Evolutionary conservation across 129 eudicot species (phyloP), one percentile per base, ranked within the genome.

Genomic region (Flaveria bidentis): DNA sequence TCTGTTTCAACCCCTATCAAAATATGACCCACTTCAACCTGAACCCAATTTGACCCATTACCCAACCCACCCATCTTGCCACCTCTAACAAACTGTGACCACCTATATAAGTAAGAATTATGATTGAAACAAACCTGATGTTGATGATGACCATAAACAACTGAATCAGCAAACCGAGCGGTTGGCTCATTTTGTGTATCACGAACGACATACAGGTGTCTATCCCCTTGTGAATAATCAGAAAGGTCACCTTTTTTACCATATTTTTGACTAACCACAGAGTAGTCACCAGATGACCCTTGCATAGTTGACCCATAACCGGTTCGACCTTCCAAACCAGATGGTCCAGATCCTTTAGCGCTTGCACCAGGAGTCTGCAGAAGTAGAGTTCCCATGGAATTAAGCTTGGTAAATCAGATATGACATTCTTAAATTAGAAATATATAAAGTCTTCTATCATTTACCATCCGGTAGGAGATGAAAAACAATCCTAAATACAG

Each of bases 241-340:
- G 96, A 65, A 65, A 87, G 64, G 39, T 87, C 97, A 25, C 77
- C 67, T 72, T 90, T 90, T 78, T 88, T 90, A 77, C 87, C 89
- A 82, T 93, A 90, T 47, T 85, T 92, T 80, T 82, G 90, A 74
- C 82, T 85, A 71, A 91, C 79, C 49, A 84, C 79, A 7, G 90
- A 65, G 45, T 93, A 90, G 68, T 90, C 96, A 74, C 82, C 80
- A 71, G 91, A 39, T 25, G 98, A 93, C 15, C 88, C 91, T 52
- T 87, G 75, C 82, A 84, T 77, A 28, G 85, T 55, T 70, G 92
- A 83, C 44, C 80, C 82, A 82, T 84, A 93, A 53, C 78, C 87
- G 67, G 86, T 68, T 53, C 92, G 90, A 76, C 88, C 87, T 85
- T 93, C 96, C 79, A 93, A 58, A 55, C 85, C 77, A 76, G 88